These are phyloP conservation scores for Trypanosoma lewisi DNA, from an alignment of 208 protist species.

Conservation along the genomic window DNA sequence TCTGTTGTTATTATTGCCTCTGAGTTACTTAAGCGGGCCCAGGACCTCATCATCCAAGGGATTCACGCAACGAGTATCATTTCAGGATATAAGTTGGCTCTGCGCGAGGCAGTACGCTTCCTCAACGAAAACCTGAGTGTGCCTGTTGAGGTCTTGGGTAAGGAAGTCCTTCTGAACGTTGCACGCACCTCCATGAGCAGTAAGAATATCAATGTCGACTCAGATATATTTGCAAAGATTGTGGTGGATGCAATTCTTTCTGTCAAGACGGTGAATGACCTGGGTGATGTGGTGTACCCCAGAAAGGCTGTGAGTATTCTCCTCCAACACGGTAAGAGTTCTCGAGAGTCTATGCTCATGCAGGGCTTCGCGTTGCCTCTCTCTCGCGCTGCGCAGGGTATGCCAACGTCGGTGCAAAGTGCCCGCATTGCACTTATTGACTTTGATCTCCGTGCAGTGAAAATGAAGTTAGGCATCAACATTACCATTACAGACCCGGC, in stretches of 20 bases:
- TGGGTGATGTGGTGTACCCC: slow-evolving; percentile 95
- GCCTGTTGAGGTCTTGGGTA: slow-evolving; percentile 87
- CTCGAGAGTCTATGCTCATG: slow-evolving; percentile 91
- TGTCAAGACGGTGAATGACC: slow-evolving; percentile 91
- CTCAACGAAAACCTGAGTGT: slow-evolving; percentile 91
- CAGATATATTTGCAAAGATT: slow-evolving; percentile 98
- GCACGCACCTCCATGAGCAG: slow-evolving; percentile 99
- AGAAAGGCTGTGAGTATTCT: slow-evolving; percentile 98
- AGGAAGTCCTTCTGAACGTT: slow-evolving; percentile 96
- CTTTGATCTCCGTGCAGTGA: slow-evolving; percentile 97
- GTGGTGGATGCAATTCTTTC: slow-evolving; percentile 92
- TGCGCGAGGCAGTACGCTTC: slow-evolving; percentile 94
- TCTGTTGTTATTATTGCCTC: slow-evolving; percentile 99
- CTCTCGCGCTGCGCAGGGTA: slow-evolving; percentile 96
- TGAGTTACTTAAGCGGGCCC: slow-evolving; percentile 97
- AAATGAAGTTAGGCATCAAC: slow-evolving; percentile 97
- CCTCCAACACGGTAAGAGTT: slow-evolving; percentile 97
- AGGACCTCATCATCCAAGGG: slow-evolving; percentile 95
- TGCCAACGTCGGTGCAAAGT: slow-evolving; percentile 95
- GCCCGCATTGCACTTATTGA: slow-evolving; percentile 99
- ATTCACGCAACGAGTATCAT: slow-evolving; percentile 99
- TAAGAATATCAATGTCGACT: slow-evolving; percentile 98
- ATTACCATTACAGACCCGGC: slow-evolving; percentile 97
- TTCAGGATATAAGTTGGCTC: slow-evolving; percentile 97
- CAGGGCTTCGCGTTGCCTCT: slow-evolving; percentile 97